These are phyloP conservation scores for Chaetomium sp. DNA, from an alignment of 2,329 filamentous ascomycete species.

Conservation along the genomic window DNA sequence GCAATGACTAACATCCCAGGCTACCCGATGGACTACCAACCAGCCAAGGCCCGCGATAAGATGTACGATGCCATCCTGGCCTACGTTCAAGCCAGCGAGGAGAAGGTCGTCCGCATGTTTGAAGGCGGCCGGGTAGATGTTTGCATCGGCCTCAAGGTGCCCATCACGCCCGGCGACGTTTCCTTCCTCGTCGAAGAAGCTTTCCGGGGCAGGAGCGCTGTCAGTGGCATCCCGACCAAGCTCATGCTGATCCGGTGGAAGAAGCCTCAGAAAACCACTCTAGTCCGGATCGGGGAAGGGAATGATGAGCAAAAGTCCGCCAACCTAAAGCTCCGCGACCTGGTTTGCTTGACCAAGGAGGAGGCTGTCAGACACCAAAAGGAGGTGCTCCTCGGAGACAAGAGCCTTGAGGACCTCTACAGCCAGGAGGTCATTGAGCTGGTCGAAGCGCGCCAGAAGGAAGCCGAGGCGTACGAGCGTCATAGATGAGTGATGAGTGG, in stretches of 20 bases:
- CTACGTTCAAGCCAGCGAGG: conserved; percentile 74
- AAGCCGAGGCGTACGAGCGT: conserved; percentile 64
- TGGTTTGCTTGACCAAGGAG: conserved; percentile 93
- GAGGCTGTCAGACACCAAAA: conserved; percentile 80
- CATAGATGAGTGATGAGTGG: conserved; percentile 45
- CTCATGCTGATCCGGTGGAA: conserved; percentile 81
- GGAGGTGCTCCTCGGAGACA: conserved; percentile 71
- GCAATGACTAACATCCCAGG: conserved; percentile 47
- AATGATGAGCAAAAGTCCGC: conserved; percentile 77
- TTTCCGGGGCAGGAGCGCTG: conserved; percentile 76
- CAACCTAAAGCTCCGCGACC: conserved; percentile 66
- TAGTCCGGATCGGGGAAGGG: conserved; percentile 61
- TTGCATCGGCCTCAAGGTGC: conserved; percentile 73
- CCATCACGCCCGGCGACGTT: conserved; percentile 77
- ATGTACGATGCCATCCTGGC: conserved; percentile 85
- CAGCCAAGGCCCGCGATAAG: conserved; percentile 81
- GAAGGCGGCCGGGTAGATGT: conserved; percentile 52
- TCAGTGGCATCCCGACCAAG: conserved; percentile 80
- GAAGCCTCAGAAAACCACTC: conserved; percentile 61
- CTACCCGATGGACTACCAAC: conserved; percentile 84
- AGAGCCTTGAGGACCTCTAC: conserved; percentile 72
- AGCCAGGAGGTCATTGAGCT: conserved; percentile 64
- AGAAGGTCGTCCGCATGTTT: conserved; percentile 65
- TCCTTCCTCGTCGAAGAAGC: conserved; percentile 90
- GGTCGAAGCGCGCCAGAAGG: conserved; percentile 67